These are phyloP conservation scores for Aspergillus sp. DNA, from an alignment of 2,329 filamentous ascomycete species.

Conservation along the genomic window DNA sequence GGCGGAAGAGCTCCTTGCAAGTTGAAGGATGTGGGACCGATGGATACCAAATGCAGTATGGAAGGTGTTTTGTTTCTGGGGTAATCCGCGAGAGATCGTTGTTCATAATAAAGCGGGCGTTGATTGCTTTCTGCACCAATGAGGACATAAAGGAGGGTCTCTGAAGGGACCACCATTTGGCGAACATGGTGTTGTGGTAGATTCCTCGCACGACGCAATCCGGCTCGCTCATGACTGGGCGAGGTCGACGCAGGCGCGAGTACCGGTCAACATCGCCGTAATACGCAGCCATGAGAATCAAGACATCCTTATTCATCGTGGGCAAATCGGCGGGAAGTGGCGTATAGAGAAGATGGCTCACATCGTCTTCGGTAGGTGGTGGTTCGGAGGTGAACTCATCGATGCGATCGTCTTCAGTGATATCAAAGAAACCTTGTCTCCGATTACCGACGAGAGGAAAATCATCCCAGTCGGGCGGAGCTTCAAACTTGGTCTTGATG, in stretches of 20 bases:
- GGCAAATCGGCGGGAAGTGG: not conserved
- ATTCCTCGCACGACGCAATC: not conserved
- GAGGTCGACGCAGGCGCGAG: not conserved
- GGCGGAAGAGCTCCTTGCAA: not conserved
- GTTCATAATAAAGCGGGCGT: not conserved
- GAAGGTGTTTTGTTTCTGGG: fast-evolving
- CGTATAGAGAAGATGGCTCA: not conserved
- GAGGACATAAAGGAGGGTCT: too few species aligned
- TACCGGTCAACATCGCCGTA: not conserved
- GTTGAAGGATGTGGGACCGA: not conserved
- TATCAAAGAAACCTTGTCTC: not conserved
- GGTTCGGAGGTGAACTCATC: not conserved
- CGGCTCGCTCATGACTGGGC: fast-evolving
- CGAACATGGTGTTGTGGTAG: not conserved
- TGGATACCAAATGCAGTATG: not conserved
- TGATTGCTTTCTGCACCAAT: not conserved
- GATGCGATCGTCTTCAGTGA: not conserved
- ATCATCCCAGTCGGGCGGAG: too few species aligned
- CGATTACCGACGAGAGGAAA: too few species aligned
- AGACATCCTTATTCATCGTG: not conserved
- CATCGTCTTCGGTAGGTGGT: not conserved
- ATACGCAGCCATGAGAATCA: not conserved
- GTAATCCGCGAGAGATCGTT: not conserved
- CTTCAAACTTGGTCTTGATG: not conserved
- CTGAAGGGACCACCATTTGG: not conserved